Evolutionary conservation across 2,329 filamentous ascomycete species (phyloP).

Genomic region (Dactylellina leptospora): DNA sequence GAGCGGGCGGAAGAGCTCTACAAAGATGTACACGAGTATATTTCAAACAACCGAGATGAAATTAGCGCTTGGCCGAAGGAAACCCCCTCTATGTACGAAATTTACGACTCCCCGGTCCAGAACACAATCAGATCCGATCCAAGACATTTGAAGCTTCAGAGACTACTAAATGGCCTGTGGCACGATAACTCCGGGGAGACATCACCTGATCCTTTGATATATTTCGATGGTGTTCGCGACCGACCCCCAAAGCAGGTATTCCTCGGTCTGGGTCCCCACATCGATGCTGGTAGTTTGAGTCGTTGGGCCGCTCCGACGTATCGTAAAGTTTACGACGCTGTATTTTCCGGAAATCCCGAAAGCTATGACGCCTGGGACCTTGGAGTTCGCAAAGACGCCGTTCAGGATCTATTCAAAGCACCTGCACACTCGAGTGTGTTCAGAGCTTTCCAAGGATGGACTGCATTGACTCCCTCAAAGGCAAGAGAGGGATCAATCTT

Average conservation of each 20-base stretch:
- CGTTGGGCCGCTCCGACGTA: conserved; percentile 62
- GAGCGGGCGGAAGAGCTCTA: conserved; percentile 57
- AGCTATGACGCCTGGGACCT: conserved; percentile 61
- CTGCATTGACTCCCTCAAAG: conserved; percentile 60
- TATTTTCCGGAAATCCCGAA: conserved; percentile 61
- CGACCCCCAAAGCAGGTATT: conserved; percentile 61
- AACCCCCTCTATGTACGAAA: conserved; percentile 61
- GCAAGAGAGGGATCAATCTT: conserved; percentile 61
- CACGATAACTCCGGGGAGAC: conserved; percentile 56
- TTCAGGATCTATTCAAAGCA: conserved; percentile 60
- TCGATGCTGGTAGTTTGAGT: conserved; percentile 62
- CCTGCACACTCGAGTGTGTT: conserved; percentile 61
- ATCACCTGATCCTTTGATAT: conserved; percentile 61
- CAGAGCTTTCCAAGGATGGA: conserved; percentile 62
- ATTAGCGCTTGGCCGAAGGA: conserved; percentile 60
- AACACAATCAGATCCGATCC: conserved; percentile 60
- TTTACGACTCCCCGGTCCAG: conserved; percentile 62
- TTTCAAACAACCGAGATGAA: conserved; percentile 58
- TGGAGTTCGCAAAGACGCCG: conserved; percentile 58
- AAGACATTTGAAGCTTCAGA: conserved; percentile 60
- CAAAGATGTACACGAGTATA: conserved; percentile 59
- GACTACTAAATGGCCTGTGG: conserved; percentile 61
- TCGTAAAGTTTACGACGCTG: conserved; percentile 59
- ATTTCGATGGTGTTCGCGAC: conserved; percentile 61
- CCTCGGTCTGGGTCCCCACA: conserved; percentile 62